A percentile compares a stretch with the other conserved stretches of the same genome.
Evolutionary conservation across 768 basidiomycete genomes (phyloP).

Genomic region (Podaxis rugospora): DNA sequence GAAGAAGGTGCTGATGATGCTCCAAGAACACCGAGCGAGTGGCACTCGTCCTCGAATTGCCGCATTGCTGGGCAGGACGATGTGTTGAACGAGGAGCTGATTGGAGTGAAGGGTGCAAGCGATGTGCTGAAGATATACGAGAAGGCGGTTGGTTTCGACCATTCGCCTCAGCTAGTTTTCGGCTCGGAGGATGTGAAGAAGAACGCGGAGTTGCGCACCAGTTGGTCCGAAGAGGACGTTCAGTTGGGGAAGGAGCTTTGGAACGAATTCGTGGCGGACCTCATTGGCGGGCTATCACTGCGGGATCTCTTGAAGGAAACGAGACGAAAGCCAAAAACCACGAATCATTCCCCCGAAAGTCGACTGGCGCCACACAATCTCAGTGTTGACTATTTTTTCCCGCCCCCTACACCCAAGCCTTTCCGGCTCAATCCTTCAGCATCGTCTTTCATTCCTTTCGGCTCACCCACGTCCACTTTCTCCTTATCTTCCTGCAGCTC

Average conservation of each 20-base stretch:
- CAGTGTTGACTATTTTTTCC: constrained; percentile 34
- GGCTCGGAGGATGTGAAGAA: constrained; percentile 12
- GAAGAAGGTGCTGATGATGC: neutral
- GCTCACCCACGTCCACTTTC: constrained; percentile 22
- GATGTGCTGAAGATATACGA: constrained; percentile 38
- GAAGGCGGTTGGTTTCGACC: constrained; percentile 35
- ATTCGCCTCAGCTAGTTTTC: constrained; percentile 18
- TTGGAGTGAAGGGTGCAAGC: constrained; percentile 33
- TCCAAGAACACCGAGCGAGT: constrained; percentile 5
- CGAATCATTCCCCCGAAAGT: neutral
- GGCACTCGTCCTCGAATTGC: constrained; percentile 5
- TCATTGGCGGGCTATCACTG: constrained; percentile 24
- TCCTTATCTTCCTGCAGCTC: constrained; percentile 4
- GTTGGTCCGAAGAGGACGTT: constrained; percentile 31
- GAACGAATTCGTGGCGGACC: constrained; percentile 35
- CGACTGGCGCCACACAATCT: neutral
- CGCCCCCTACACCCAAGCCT: constrained; percentile 46
- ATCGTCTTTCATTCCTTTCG: constrained; percentile 39
- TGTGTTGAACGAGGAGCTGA: constrained; percentile 33
- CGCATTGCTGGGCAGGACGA: constrained; percentile 20
- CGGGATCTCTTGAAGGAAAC: constrained; percentile 1
- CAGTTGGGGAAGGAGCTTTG: constrained; percentile 33
- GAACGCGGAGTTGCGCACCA: constrained; percentile 13
- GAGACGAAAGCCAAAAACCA: neutral
- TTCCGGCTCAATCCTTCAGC: constrained; percentile 39